Evolutionary conservation across 1,284 basidiomycete genomes (phyloP), one percentile per base, ranked within the genome.

Genomic region (Rhodofomes roseus): DNA sequence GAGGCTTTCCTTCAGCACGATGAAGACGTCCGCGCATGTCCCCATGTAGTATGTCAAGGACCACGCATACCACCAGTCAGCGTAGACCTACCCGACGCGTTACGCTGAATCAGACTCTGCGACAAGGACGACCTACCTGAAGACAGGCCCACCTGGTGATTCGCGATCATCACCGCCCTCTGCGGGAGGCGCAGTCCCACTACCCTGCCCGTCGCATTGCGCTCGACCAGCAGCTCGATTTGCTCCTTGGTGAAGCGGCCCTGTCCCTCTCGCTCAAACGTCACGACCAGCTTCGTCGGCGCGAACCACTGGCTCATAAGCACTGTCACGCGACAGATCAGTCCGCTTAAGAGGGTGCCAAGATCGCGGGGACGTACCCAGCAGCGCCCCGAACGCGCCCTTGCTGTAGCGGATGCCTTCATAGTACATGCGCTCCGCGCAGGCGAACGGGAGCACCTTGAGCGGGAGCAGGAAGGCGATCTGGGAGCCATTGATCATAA

Each of bases 21-120:
- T 98, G 68, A 87, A 89, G 29, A 98, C 81, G 59, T 93, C 84
- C 60, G 79, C 79, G 71, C 91, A 86, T 11, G 84, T 81, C 36
- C 85, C 82, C 64, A 87, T 81, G 69, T 91, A 92, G 69, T 93
- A 94, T 1, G 86, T 83, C 52, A 96, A 74, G 66, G 87, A 89
- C 95, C 95, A 97, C 37, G 91, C 83, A 68, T 95, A 96, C 85
- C 91, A 93, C 91, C 91, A 93, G 76, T 97, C 95, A 4, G 87
- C 83, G 71, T 97, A 96, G 25, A 92, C 82, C 90, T 96, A 66
- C 44, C 16, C 22, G 23, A 34, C 39, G 44, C 40, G 53, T 37
- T 27, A 55, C 51, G 14, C 14, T 29, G 11, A 27, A 41, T 57
- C 29, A 56, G 41, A 40, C 3, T 23, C 27, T 27, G 27, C 31